Percentiles rank a stretch among this genome's conserved stretches.
phyloP scores from a whole-genome alignment of 2,329 filamentous ascomycete genomes.

The Ascochyta koolunga region DNA sequence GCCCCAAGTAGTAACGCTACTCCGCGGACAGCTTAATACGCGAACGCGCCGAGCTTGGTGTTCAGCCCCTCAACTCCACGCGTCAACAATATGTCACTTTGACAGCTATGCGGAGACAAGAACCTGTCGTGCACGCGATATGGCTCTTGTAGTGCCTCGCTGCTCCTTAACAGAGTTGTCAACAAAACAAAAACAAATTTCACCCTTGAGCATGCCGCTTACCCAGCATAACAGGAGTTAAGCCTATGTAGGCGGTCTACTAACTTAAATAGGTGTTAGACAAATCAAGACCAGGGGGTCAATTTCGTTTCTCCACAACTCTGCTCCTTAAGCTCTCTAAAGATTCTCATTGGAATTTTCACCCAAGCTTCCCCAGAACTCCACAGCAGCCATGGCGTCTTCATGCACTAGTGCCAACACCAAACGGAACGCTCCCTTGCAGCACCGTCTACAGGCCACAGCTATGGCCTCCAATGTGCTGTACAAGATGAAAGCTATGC shows the following conservation, averaged over 20 bases:
- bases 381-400: slow-evolving; percentile 28
- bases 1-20: background rate
- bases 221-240: too few relatives aligned
- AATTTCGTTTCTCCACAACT: too few relatives aligned
- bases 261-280: too few relatives aligned
- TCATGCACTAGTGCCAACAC: slow-evolving; percentile 35
- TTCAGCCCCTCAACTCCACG: slow-evolving; percentile 7
- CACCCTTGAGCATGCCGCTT: too few relatives aligned
- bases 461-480: slow-evolving; percentile 49
- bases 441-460: slow-evolving; percentile 53
- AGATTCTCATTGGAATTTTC: slow-evolving; percentile 24
- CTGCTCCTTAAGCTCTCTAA: slow-evolving; percentile 17
- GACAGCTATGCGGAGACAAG: slow-evolving; percentile 11
- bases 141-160: slow-evolving; percentile 9
- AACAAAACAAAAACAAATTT: too few relatives aligned
- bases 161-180: too few relatives aligned
- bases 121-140: slow-evolving; percentile 4
- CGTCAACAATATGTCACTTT: slow-evolving; percentile 31
- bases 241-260: too few relatives aligned
- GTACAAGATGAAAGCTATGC: slow-evolving; percentile 48
- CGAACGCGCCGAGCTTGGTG: slow-evolving; percentile 1
- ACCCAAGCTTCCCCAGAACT: slow-evolving; percentile 17
- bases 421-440: slow-evolving; percentile 40
- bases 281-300: too few relatives aligned
- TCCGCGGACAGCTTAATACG: background rate